These are phyloP conservation scores for Rhipidocladum racemiflorum DNA, from an alignment of 176 grass and related monocot species.

Conservation along the genomic window DNA sequence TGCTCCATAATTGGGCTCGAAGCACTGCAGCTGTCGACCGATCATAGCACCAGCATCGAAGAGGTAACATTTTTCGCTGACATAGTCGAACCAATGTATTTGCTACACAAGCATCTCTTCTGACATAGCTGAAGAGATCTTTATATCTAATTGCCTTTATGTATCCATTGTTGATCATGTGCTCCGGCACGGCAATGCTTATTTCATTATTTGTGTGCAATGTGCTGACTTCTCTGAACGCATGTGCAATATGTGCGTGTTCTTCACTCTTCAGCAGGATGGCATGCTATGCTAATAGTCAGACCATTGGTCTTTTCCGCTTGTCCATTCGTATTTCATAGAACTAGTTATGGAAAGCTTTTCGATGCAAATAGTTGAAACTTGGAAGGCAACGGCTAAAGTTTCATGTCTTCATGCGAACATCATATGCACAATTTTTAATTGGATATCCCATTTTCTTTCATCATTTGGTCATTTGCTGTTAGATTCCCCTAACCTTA, in stretches of 20 bases:
- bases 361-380: background rate
- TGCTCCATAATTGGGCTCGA: slow-evolving; percentile 39
- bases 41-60: slow-evolving; percentile 81
- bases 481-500: background rate
- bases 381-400: background rate
- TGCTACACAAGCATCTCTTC: background rate
- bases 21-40: slow-evolving; percentile 70
- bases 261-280: slow-evolving; percentile 1
- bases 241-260: background rate
- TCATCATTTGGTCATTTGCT: slow-evolving; percentile 6
- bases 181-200: background rate
- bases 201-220: slow-evolving; percentile 3
- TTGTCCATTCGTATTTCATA: background rate
- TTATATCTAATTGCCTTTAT: background rate
- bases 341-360: background rate
- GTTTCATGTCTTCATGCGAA: background rate
- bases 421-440: background rate
- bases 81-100: background rate
- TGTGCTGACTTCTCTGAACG: background rate
- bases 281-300: background rate
- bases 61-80: slow-evolving; percentile 54
- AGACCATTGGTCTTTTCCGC: background rate
- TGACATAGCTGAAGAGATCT: background rate
- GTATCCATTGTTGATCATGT: background rate
- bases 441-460: background rate